A percentile compares a stretch with the other conserved stretches of the same genome.
Conservation (phyloP, 495 filamentous ascomycete species). For the Delitschia confertaspora region DNA sequence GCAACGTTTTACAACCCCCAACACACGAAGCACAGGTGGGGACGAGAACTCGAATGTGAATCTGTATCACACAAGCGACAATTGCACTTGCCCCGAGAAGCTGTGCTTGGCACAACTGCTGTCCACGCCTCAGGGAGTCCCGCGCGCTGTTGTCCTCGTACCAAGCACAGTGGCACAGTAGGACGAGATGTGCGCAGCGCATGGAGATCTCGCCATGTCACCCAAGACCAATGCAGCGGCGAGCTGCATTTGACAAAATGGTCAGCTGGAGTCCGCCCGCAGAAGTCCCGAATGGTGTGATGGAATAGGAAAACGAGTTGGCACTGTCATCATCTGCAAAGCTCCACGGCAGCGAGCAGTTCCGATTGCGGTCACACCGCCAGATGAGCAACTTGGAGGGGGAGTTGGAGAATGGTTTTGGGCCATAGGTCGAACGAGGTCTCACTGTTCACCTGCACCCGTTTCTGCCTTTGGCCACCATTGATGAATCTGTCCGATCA, state of each 20-base stretch:
- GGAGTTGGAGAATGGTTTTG: not conserved
- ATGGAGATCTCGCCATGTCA: constrained; percentile 20
- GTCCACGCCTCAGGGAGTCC: not conserved
- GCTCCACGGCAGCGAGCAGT: constrained; percentile 8
- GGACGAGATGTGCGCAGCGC: constrained; percentile 13
- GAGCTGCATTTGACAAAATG: constrained; percentile 16
- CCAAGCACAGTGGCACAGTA: not conserved
- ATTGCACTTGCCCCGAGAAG: not conserved
- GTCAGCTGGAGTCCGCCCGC: constrained; percentile 18
- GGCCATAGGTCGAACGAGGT: not conserved
- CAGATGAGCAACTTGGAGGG: not conserved
- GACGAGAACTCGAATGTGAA: not conserved
- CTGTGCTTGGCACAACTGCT: constrained; percentile 1
- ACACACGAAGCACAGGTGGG: not conserved
- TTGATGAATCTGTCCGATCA: too few species aligned
- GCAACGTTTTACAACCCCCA: not conserved
- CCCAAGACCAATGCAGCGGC: constrained; percentile 16
- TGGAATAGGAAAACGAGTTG: not conserved
- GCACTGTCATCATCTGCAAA: constrained; percentile 14
- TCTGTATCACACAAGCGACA: constrained; percentile 1
- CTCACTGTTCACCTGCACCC: not conserved
- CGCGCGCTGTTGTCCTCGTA: not conserved
- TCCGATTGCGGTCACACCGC: constrained; percentile 12
- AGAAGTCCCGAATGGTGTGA: not conserved
- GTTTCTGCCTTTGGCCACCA: not conserved